phyloP scores from a whole-genome alignment of 176 grass and related monocot species.

The Carex pumila region DNA sequence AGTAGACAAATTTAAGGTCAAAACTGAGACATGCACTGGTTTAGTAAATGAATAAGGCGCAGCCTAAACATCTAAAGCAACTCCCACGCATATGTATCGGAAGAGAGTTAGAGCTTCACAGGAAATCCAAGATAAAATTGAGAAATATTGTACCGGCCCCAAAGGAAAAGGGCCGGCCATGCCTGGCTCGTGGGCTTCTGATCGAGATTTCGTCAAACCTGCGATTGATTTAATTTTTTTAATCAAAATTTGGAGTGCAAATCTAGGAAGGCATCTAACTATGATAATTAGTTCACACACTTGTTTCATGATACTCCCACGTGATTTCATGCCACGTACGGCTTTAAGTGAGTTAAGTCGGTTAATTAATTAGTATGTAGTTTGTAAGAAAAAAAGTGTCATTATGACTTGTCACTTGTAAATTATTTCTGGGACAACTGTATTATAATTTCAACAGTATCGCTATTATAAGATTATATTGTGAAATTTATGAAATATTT shows the following conservation, averaged over 20 bases:
- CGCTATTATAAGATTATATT: no score
- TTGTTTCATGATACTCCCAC: not conserved
- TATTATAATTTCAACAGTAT: no score
- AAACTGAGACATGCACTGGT: not conserved
- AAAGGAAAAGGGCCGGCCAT: slow-evolving; percentile 17
- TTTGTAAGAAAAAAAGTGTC: not conserved
- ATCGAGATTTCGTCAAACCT: not conserved
- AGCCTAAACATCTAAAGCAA: not conserved
- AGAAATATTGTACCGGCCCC: not conserved
- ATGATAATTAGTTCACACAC: not conserved
- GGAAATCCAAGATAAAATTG: slow-evolving; percentile 4
- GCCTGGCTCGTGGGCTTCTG: not conserved
- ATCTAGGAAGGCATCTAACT: not conserved
- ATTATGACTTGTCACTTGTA: no score
- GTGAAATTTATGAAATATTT: no score
- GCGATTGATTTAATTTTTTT: not conserved
- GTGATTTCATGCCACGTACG: not conserved
- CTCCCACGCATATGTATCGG: no score
- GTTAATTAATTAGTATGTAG: not conserved
- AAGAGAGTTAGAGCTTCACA: not conserved
- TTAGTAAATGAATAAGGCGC: not conserved
- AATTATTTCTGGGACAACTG: no score
- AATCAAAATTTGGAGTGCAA: slow-evolving; percentile 5
- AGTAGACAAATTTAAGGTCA: no score
- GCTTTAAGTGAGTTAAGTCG: not conserved